phyloP scores from a whole-genome alignment of 202 grass and related monocot species.

The Carex sylvatica region DNA sequence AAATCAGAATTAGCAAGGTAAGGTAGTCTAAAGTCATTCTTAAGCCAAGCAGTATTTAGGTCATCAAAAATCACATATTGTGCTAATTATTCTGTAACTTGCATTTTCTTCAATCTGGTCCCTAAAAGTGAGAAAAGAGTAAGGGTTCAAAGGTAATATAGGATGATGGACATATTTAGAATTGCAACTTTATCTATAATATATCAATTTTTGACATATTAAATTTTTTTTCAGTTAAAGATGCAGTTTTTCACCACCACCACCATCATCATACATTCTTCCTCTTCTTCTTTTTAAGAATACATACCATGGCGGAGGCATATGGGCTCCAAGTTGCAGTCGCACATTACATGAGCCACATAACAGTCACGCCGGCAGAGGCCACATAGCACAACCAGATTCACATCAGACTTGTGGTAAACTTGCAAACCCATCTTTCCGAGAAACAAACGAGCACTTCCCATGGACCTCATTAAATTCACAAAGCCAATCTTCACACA shows the following conservation, averaged over 20 bases:
- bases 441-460: conserved; percentile 39
- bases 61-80: conserved; percentile 1
- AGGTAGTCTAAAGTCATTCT: not conserved
- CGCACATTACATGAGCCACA: conserved; percentile 61
- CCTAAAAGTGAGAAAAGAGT: not conserved
- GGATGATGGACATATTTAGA: not conserved
- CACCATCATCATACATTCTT: not conserved
- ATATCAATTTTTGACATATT: not conserved
- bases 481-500: conserved; percentile 75
- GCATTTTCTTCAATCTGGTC: not conserved
- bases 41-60: not conserved
- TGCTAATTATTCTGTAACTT: not conserved
- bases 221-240: not conserved
- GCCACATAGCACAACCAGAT: conserved; percentile 51
- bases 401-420: conserved; percentile 33
- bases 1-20: not conserved
- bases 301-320: conserved; percentile 88
- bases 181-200: conserved; percentile 1
- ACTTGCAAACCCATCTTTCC: conserved; percentile 57
- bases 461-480: conserved; percentile 59
- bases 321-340: conserved; percentile 68
- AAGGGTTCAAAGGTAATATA: not conserved
- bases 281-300: not conserved
- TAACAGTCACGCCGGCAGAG: conserved; percentile 88
- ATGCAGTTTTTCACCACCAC: not conserved